Base-by-base conservation (phyloP, 345 rosid genomes). In the Syzygium oleosum region DNA sequence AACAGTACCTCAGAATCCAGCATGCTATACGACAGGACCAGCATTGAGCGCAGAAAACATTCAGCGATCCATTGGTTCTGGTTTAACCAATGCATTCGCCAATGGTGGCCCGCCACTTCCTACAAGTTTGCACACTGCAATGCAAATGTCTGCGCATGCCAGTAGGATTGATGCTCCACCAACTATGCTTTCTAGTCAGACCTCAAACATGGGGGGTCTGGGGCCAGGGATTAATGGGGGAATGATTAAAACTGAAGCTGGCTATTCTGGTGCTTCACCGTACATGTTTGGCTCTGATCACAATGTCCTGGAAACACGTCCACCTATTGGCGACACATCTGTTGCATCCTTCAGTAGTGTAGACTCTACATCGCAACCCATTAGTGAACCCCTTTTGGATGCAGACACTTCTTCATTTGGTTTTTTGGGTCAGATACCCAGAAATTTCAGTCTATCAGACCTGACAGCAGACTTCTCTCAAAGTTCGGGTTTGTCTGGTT, bases 401-500 rank as follows among this genome's bases (percentile, higher is more conserved):
- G 91, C 94, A 31, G 98, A 96, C 89, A 87, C 91, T 87, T 90
- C 98, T 87, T 90, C 95, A 51, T 95, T 93, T 91, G 99, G 99
- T 88, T 92, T 92, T 90, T 88, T 98, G 91, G 94, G 94, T 89
- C 96, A 93, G 87, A 95, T 98, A 85, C 96, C 99, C 90, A 92
- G 95, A 87, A 94, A 87, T 92, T 96, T 98, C 93, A 98, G 99
- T 91, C 96, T 98, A 27, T 95, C 99, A 65, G 99, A 98, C 94
- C 89, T 98, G 89, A 92, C 99, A 4, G 98, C 98, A 31, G 97
- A 96, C 87, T 98, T 94, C 90, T 90, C 96, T 34, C 98, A 96
- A 88, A 96, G 97, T 93, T 94, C 99, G 93, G 99, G 99, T 98
- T 87, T 88, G 85, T 88, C 88, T 27, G 29, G 55, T 46, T 53